These are phyloP conservation scores for Scleromitrula shiraiana DNA, from an alignment of 2,329 filamentous ascomycete species.

Conservation along the genomic window DNA sequence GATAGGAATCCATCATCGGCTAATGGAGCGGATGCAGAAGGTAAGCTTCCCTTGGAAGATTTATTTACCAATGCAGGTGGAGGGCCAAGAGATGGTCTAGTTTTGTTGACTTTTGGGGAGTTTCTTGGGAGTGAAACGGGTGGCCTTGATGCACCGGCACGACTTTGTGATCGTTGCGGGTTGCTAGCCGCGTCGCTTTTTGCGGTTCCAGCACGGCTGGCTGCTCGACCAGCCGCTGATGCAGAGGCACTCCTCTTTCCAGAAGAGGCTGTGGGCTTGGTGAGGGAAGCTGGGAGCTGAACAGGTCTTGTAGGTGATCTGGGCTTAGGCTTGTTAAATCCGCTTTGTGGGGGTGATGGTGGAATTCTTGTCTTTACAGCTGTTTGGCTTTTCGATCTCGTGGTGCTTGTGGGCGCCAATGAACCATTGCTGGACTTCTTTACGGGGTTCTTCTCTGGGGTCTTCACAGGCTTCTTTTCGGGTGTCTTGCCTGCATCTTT, in stretches of 20 bases:
- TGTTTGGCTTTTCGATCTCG: conserved; percentile 17
- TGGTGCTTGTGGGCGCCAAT: conserved; percentile 12
- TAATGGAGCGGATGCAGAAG: conserved; percentile 41
- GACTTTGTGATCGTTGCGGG: conserved; percentile 29
- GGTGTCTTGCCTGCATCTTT: conserved; percentile 27
- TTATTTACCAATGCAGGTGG: conserved; percentile 45
- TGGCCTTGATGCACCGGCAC: conserved; percentile 19
- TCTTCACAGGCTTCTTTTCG: conserved; percentile 30
- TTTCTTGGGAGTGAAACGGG: conserved; percentile 19
- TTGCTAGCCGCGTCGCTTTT: conserved; percentile 13
- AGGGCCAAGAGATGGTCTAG: conserved; percentile 40
- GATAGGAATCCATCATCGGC: conserved; percentile 66
- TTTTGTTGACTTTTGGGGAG: conserved; percentile 23
- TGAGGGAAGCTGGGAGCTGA: conserved; percentile 58
- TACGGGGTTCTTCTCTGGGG: conserved; percentile 13
- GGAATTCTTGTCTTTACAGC: conserved; percentile 21
- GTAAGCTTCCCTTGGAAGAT: conserved; percentile 40
- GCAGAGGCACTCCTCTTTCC: conserved; percentile 49
- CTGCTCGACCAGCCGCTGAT: conserved; percentile 31
- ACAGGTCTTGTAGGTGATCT: conserved; percentile 64
- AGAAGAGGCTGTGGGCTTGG: conserved; percentile 62
- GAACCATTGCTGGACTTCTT: conserved; percentile 18
- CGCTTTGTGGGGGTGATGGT: conserved; percentile 25
- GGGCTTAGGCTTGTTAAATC: conserved; percentile 49
- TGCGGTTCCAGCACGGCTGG: conserved; percentile 35